Conservation (phyloP, 176 grass and related monocot genomes). For the Cocos nucifera region DNA sequence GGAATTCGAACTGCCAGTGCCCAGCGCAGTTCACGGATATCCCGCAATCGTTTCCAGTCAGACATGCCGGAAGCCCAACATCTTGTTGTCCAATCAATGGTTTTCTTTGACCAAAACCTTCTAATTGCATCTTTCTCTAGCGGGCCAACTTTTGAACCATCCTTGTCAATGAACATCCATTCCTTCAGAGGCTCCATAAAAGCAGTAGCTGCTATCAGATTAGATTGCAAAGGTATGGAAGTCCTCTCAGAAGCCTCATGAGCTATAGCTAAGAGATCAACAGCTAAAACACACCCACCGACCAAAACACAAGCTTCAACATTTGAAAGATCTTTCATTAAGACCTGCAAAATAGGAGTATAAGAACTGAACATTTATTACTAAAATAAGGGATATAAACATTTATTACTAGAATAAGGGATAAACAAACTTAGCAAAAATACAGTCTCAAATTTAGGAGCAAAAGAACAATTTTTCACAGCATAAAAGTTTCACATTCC, state of each 20-base stretch:
- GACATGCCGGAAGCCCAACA: constrained; percentile 93
- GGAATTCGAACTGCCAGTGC: constrained; percentile 65
- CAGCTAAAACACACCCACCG: constrained; percentile 87
- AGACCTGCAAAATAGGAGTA: constrained; percentile 42
- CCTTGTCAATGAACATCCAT: constrained; percentile 97
- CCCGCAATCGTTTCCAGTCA: constrained; percentile 93
- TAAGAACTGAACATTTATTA: too few species aligned
- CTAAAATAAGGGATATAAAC: too few species aligned
- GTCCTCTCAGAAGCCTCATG: constrained; percentile 94
- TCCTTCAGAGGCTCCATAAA: constrained; percentile 97
- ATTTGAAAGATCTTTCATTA: constrained; percentile 93
- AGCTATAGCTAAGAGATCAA: constrained; percentile 72
- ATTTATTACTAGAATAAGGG: too few species aligned
- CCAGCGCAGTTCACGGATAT: constrained; percentile 94
- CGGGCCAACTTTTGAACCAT: constrained; percentile 71
- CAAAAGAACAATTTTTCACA: too few species aligned
- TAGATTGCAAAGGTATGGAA: constrained; percentile 93
- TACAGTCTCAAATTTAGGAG: too few species aligned
- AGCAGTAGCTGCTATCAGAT: constrained; percentile 79
- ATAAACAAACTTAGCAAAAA: too few species aligned
- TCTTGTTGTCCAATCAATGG: constrained; percentile 91
- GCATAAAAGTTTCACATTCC: too few species aligned
- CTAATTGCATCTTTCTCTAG: constrained; percentile 95
- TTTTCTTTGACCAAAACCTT: constrained; percentile 85
- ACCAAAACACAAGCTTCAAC: constrained; percentile 94